Evolutionary conservation across 2,329 filamentous ascomycete genomes (phyloP), one percentile per base, ranked within the genome.

Genomic region (Byssoonygena ceratinophila): DNA sequence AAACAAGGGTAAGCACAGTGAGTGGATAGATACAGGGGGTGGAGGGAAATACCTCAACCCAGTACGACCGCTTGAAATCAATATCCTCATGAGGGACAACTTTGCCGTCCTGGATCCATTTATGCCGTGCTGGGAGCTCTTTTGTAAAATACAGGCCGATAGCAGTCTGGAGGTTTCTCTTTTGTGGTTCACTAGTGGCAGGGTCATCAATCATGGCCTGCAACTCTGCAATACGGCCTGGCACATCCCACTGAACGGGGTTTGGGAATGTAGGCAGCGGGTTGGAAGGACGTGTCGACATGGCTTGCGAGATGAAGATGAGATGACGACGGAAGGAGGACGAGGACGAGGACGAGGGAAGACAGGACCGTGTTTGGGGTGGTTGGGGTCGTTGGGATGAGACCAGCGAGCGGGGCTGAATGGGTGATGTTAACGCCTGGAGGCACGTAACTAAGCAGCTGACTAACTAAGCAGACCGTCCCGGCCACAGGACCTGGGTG

Each of bases 121-220:
- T 45, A 34, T 52, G 44, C 3, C 11, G 37, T 50, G 47, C 52
- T 52, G 54, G 48, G 23, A 56, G 54, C 29, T 54, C 45, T 34
- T 52, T 50, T 54, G 22, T 29, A 32, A 51, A n/a, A n/a, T n/a
- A n/a, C n/a, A n/a, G n/a, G n/a, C n/a, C n/a, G 36, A 49, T 54
- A 56, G 27, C 52, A 36, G 23, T 56, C 40, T 44, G 54, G 54
- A 39, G 54, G 51, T 32, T 54, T 48, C 23, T 29, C 47, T 54
- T 56, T 34, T 56, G 54, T 5, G 14, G 14, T 9, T 56, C 51
- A 20, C 23, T 49, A 2, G 52, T 54, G 37, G 46, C 32, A 37
- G 47, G 52, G 22, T 56, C 43, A n/a, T 54, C 37, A 29, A 52
- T 56, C 52, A 56, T 54, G 46, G 41, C 43, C 46, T 56, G 51